Base-by-base conservation (phyloP, 2,329 filamentous ascomycete genomes). In the Fusarium coffeatum region DNA sequence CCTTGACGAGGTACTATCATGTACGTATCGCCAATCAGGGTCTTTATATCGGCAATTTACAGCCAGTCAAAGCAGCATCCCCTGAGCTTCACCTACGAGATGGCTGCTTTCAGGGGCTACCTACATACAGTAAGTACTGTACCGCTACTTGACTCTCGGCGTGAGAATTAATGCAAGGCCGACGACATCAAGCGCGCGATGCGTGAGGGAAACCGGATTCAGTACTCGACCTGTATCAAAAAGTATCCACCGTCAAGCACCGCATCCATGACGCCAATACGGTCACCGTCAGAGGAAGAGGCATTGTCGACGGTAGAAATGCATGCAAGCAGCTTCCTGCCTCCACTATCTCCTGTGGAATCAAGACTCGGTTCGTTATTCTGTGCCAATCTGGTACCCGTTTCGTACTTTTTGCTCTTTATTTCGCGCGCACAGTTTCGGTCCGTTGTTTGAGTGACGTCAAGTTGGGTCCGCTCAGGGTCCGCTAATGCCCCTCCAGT, bases 361-460 rank as follows among this genome's bases (percentile, higher is more conserved):
- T 55, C 56, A 46, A 48, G 49, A 68, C 50, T 59, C 43, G 55
- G 45, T 66, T 69, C 46, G 41, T 69, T 47, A 59, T 64, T 46
- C 37, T 46, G 40, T 55, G 43, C 41, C 51, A 66, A 66, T 55
- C 48, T 66, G 49, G 48, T 37, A 45, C 62, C 27, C 27, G 43
- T 61, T 66, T 50, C n/a, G 63, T 66, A 41, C 28, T 16, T 25
- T 50, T 30, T 23, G 10, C 15, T 54, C 32, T 63, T 22, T 23
- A 37, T 48, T 55, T 66, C 34, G 50, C 43, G 42, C 40, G 63
- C 63, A 67, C 55, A 64, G 59, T 67, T 70, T 70, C 68, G 68
- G 68, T 71, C 68, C 68, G 68, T 70, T 59, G 40, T 45, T 47
- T 65, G 59, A 32, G 53, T 79, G 78, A 79, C 78, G 77, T 79